Percentiles rank a stretch among this genome's conserved stretches.
phyloP scores from a whole-genome alignment of 148 eudicot species.

The Amaranthus hypochondriacus region DNA sequence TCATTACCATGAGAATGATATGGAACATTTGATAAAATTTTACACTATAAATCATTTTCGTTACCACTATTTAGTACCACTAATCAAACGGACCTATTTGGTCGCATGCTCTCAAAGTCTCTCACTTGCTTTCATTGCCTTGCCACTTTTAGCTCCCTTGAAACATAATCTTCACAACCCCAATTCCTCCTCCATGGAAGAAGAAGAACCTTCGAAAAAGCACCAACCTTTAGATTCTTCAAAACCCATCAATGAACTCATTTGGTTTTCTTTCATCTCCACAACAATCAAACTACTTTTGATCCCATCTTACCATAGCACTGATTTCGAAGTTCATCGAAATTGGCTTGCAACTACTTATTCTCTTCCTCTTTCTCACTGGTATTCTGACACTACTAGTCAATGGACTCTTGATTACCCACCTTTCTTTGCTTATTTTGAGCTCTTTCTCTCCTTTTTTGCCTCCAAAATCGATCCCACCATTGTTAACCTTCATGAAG shows the following conservation, averaged over 20 bases:
- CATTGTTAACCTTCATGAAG: conserved; percentile 44
- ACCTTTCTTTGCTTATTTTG: conserved; percentile 83
- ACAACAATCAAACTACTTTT: conserved; percentile 61
- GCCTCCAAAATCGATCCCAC: conserved; percentile 57
- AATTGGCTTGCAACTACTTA: conserved; percentile 87
- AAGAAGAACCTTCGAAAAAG: conserved; percentile 4
- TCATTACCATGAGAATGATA: too few species aligned
- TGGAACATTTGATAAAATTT: too few species aligned
- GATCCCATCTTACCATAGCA: conserved; percentile 79
- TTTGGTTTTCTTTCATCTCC: conserved; percentile 57
- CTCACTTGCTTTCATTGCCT: too few species aligned
- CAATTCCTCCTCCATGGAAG: conserved; percentile 25
- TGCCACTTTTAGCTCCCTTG: too few species aligned
- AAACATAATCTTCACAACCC: neutral
- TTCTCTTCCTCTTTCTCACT: conserved; percentile 57
- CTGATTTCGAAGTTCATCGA: conserved; percentile 95
- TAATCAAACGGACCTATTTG: too few species aligned
- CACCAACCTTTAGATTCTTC: conserved; percentile 1
- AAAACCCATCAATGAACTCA: conserved; percentile 22
- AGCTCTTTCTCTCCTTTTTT: conserved; percentile 53
- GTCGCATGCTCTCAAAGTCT: too few species aligned
- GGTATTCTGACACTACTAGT: conserved; percentile 73
- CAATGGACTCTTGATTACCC: conserved; percentile 98
- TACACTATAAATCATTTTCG: too few species aligned
- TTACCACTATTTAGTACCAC: too few species aligned